These are phyloP conservation scores for Phytopythium ostracodes DNA, from an alignment of 352 stramenopile genomes.

Conservation along the genomic window DNA sequence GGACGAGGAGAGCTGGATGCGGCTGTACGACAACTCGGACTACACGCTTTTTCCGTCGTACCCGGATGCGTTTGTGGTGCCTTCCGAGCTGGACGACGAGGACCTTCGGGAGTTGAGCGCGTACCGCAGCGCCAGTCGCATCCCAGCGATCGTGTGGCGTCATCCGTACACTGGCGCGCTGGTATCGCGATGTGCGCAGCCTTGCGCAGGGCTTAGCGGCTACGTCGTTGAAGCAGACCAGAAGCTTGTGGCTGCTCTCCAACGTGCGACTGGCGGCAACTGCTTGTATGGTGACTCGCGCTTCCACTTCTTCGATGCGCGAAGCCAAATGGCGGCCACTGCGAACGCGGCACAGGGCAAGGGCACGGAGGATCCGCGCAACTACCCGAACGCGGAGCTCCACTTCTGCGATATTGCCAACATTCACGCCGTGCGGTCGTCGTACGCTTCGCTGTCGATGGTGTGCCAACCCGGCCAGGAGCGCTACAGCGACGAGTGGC, in stretches of 20 bases:
- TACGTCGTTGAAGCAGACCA: conserved; percentile 79
- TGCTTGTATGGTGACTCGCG: conserved; percentile 42
- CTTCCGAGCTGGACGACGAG: conserved; percentile 89
- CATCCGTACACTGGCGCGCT: conserved; percentile 88
- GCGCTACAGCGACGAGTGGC: conserved; percentile 74
- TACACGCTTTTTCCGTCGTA: conserved; percentile 94
- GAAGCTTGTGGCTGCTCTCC: conserved; percentile 73
- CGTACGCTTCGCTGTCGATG: conserved; percentile 68
- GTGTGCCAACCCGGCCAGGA: conserved; percentile 79
- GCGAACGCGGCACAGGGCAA: conserved; percentile 85
- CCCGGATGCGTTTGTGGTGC: conserved; percentile 91
- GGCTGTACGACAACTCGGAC: conserved; percentile 80
- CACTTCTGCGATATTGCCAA: conserved; percentile 99
- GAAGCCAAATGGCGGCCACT: conserved; percentile 81
- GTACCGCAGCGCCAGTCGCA: conserved; percentile 94
- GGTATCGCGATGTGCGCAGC: conserved; percentile 85
- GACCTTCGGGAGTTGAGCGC: conserved; percentile 78
- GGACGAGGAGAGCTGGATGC: conserved; percentile 78
- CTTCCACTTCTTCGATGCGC: conserved; percentile 86
- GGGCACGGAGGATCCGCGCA: conserved; percentile 89
- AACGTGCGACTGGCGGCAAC: conserved; percentile 46
- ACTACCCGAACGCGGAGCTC: conserved; percentile 94
- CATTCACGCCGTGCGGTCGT: conserved; percentile 96
- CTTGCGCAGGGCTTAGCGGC: conserved; percentile 76
- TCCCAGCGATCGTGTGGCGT: conserved; percentile 93